Base-by-base conservation (phyloP, 2,329 filamentous ascomycete genomes). In the Clarireedia paspali region DNA sequence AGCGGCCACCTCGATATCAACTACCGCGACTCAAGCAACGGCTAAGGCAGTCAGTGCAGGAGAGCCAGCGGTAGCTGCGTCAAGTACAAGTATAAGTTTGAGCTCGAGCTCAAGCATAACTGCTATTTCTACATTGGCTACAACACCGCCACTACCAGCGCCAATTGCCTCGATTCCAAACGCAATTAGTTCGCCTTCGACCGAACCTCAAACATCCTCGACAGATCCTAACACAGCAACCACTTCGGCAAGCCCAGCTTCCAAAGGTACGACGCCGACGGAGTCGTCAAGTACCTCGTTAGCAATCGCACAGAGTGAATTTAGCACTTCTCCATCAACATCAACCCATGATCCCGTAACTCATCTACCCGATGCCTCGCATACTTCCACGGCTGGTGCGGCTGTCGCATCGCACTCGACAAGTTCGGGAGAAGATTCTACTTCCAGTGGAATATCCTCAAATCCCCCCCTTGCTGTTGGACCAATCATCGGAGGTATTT, bases 11-110 rank as follows among this genome's bases (percentile, higher is more conserved):
- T 53, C 65, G 38, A 55, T 49, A 24, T 53, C 57, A 14, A 59
- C 60, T 70, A 81, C 78, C 63, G 77, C 75, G 58, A 71, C 80
- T 60, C 77, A 77, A 51, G 76, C 67, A 63, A 53, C 62, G 56
- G 54, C 59, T 55, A 62, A 53, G 17, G 46, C 57, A 23, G 10
- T 51, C 24, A 49, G 54, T 10, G 47, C 48, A 34, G 47, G 52
- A 47, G 42, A 39, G 47, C 46, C 47, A 20, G 38, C 39, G 38
- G n/a, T 40, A 38, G 34, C 50, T 15, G 50, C 38, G 5, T 47
- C 50, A 50, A 61, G 49, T 57, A 44, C 47, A 12, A 23, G 6
- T 40, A 49, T 39, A 12, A 50, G 38, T 12, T 30, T 15, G 17
- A 17, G 36, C 27, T 30, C 27, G 27, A 30, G 27, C 27, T 30